Evolutionary conservation across 2,329 filamentous ascomycete species (phyloP).

Genomic region (Monosporascus sp.): DNA sequence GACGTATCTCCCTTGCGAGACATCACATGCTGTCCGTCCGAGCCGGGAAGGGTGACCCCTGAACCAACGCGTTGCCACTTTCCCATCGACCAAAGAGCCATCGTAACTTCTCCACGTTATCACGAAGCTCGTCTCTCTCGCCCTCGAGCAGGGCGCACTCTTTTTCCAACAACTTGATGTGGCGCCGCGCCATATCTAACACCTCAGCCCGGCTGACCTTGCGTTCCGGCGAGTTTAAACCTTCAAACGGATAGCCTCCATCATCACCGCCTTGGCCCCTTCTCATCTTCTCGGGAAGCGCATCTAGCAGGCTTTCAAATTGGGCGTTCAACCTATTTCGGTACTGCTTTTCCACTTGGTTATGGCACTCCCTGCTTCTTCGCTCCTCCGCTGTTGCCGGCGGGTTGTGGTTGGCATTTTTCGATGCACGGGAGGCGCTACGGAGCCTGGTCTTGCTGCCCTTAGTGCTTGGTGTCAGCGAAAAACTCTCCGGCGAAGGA

Average conservation of each 20-base stretch:
- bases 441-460: conserved; percentile 23
- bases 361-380: conserved; percentile 33
- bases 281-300: conserved; percentile 32
- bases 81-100: conserved; percentile 24
- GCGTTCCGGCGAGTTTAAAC: conserved; percentile 14
- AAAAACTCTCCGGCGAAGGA: conserved; percentile 12
- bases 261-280: conserved; percentile 11
- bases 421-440: conserved; percentile 27
- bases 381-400: conserved; percentile 27
- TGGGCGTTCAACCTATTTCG: conserved; percentile 41
- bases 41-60: neutral
- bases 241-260: conserved; percentile 13
- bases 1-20: neutral
- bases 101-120: conserved; percentile 22
- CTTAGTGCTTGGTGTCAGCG: conserved; percentile 7
- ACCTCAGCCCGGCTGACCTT: conserved; percentile 39
- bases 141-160: conserved; percentile 31
- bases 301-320: conserved; percentile 37
- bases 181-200: conserved; percentile 37
- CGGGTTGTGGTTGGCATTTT: conserved; percentile 29
- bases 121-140: conserved; percentile 29
- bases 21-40: neutral
- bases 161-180: conserved; percentile 34
- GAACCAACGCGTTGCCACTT: conserved; percentile 10
- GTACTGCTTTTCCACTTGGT: conserved; percentile 44